Conservation (phyloP, 2,329 filamentous ascomycete species). For the Colletotrichum sp. region DNA sequence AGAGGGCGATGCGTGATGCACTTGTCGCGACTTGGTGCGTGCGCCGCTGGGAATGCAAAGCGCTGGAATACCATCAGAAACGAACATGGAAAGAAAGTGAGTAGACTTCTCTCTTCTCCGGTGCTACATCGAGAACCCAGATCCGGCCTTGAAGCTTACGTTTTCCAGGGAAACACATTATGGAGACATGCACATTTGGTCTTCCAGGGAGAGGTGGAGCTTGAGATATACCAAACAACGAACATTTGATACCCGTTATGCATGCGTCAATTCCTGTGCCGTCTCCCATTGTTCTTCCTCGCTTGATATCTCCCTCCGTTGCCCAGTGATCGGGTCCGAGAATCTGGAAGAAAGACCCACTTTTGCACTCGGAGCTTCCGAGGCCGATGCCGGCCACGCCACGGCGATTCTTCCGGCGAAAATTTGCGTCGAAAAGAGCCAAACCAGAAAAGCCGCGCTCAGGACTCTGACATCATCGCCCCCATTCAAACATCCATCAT, state of each 20-base stretch:
- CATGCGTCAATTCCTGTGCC: neutral
- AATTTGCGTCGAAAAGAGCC: conserved; percentile 2
- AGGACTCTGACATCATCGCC: conserved; percentile 14
- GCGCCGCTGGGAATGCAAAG: conserved; percentile 37
- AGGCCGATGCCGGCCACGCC: conserved; percentile 10
- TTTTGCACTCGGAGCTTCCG: conserved; percentile 8
- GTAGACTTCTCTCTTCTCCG: neutral
- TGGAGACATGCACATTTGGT: neutral
- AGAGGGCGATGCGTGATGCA: conserved; percentile 32
- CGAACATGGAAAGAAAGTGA: conserved; percentile 15
- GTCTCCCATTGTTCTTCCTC: neutral
- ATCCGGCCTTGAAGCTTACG: neutral
- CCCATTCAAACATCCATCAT: neutral
- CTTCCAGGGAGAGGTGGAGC: neutral
- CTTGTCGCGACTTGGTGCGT: conserved; percentile 40
- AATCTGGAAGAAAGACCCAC: neutral
- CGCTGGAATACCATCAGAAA: conserved; percentile 16
- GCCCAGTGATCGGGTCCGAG: neutral
- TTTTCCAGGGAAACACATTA: neutral
- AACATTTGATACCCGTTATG: neutral
- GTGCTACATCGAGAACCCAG: no score
- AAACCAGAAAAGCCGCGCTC: neutral
- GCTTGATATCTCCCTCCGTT: neutral
- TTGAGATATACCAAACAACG: neutral
- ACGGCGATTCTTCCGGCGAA: conserved; percentile 13